phyloP scores from a whole-genome alignment of 441 rosid genomes.

The Flueggea neowawraea region DNA sequence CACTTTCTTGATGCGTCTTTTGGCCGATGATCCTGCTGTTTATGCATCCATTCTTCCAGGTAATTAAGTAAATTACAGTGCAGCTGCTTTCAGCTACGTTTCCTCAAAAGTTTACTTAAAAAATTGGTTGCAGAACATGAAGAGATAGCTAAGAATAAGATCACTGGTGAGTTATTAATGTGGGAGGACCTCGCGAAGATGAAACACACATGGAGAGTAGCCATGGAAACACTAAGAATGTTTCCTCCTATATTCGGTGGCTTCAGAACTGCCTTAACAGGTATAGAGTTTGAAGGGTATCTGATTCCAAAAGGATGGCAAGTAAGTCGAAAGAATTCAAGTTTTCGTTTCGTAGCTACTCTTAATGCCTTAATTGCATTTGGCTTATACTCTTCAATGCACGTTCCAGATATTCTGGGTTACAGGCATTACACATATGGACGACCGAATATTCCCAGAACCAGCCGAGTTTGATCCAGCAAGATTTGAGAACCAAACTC shows the following conservation, averaged over 20 bases:
- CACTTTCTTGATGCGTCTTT: conserved; percentile 32
- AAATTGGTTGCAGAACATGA: conserved; percentile 33
- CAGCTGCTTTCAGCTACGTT: not conserved
- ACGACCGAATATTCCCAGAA: conserved; percentile 34
- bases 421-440: conserved; percentile 41
- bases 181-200: conserved; percentile 41
- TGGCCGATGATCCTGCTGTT: conserved; percentile 25
- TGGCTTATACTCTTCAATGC: too few relatives aligned
- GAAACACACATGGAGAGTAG: conserved; percentile 50
- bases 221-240: conserved; percentile 37
- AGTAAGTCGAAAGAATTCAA: conserved; percentile 19
- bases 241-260: conserved; percentile 31
- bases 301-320: conserved; percentile 49
- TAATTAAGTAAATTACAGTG: not conserved
- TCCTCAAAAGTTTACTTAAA: not conserved
- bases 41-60: conserved; percentile 37
- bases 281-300: conserved; percentile 28
- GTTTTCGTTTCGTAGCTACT: too few relatives aligned
- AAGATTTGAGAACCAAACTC: conserved; percentile 37
- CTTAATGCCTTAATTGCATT: not conserved
- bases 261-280: conserved; percentile 31
- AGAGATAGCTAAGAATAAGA: conserved; percentile 29
- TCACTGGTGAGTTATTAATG: conserved; percentile 21
- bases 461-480: conserved; percentile 42
- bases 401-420: conserved; percentile 43